A percentile compares a stretch with the other conserved stretches of the same genome.
Evolutionary conservation across 1,284 basidiomycete species (phyloP).

Genomic region (Apiotrichum gracile): DNA sequence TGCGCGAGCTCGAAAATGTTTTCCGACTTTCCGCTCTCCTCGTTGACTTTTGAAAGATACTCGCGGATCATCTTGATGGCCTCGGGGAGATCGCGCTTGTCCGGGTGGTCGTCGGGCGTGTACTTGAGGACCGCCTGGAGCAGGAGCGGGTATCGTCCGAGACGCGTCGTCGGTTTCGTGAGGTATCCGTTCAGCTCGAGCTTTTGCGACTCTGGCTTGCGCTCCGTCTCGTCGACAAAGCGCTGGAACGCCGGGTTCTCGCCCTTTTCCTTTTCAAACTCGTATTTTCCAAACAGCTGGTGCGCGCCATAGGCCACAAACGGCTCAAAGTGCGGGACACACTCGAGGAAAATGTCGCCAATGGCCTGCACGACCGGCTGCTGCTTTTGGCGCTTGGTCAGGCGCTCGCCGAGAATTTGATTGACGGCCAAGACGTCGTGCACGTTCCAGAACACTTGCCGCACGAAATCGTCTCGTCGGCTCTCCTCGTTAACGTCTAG

Average conservation of each 20-base stretch:
- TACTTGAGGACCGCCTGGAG: conserved; percentile 90
- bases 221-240: conserved; percentile 92
- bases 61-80: conserved; percentile 74
- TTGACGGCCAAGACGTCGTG: conserved; percentile 91
- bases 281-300: conserved; percentile 96
- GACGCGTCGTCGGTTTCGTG: conserved; percentile 94
- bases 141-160: conserved; percentile 91
- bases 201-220: conserved; percentile 89
- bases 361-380: conserved; percentile 88
- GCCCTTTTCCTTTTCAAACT: conserved; percentile 97
- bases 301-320: conserved; percentile 96
- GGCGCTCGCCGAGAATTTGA: conserved; percentile 78
- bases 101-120: conserved; percentile 83
- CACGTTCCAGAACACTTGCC: conserved; percentile 97
- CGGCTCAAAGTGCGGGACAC: conserved; percentile 80
- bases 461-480: conserved; percentile 78
- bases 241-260: conserved; percentile 87
- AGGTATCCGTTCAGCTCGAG: conserved; percentile 96
- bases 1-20: conserved; percentile 89
- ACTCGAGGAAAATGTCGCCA: conserved; percentile 84
- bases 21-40: conserved; percentile 85
- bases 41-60: conserved; percentile 82
- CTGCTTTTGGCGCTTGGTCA: conserved; percentile 91
- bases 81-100: conserved; percentile 73
- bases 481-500: conserved; percentile 68